Evolutionary conservation across 2,329 filamentous ascomycete genomes (phyloP).

Genomic region (Talaromyces atroroseus): DNA sequence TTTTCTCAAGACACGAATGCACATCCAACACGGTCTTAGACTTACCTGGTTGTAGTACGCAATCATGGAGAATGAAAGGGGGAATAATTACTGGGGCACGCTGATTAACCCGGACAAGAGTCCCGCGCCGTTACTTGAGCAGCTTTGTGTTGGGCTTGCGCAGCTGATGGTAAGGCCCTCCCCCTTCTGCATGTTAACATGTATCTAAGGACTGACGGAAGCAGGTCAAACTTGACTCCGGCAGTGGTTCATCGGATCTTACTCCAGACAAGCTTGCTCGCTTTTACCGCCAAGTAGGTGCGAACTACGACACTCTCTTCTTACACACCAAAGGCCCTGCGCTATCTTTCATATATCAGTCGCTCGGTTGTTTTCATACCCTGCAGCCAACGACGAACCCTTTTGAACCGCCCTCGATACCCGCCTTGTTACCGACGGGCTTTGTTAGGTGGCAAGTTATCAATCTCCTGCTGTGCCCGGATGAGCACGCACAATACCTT

Average conservation of each 20-base stretch:
- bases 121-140: conserved; percentile 61
- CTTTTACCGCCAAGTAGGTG: conserved; percentile 70
- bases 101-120: conserved; percentile 64
- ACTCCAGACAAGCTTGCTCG: conserved; percentile 67
- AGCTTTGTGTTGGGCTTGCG: conserved; percentile 63
- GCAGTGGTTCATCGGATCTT: conserved; percentile 30
- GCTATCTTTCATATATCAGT: conserved; percentile 88
- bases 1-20: neutral
- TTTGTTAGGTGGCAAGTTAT: conserved; percentile 94
- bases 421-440: conserved; percentile 73
- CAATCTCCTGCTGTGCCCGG: conserved; percentile 78
- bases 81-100: conserved; percentile 49
- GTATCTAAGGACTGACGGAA: neutral
- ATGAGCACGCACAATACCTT: conserved; percentile 79
- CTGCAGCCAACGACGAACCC: conserved; percentile 67
- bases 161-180: conserved; percentile 60
- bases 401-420: conserved; percentile 70
- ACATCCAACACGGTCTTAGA: neutral
- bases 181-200: neutral
- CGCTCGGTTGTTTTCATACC: conserved; percentile 82
- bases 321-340: conserved; percentile 65
- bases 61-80: conserved; percentile 25
- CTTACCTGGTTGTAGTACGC: conserved; percentile 1
- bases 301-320: conserved; percentile 75
- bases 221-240: conserved; percentile 28